These are phyloP conservation scores for Schoenoplectus triqueter DNA, from an alignment of 202 grass and related monocot genomes.

Conservation along the genomic window DNA sequence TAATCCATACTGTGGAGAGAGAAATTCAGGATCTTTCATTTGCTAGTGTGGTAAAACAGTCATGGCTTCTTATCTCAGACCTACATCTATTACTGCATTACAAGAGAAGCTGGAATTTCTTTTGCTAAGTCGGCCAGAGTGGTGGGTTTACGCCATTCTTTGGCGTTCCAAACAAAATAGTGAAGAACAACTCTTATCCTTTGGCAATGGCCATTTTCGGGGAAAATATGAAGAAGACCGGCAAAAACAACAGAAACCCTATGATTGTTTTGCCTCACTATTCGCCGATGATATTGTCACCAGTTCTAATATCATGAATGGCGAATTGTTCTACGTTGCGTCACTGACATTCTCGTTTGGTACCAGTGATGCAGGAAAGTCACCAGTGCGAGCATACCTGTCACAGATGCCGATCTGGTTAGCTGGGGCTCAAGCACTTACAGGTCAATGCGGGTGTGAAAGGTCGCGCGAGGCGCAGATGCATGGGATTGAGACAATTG, in stretches of 20 bases:
- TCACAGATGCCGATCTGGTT: conserved; percentile 38
- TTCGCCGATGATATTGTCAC: background rate
- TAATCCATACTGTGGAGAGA: background rate
- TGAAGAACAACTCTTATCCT: conserved; percentile 24
- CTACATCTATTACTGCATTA: conserved; percentile 2
- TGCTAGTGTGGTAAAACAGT: background rate
- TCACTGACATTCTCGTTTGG: conserved; percentile 35
- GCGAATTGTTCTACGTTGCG: conserved; percentile 41
- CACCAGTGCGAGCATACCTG: conserved; percentile 28
- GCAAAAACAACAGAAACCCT: background rate
- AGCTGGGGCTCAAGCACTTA: conserved; percentile 21
- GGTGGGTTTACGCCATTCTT: conserved; percentile 45
- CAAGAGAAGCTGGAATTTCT: conserved; percentile 30
- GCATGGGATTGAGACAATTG: conserved; percentile 46
- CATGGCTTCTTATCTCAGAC: conserved; percentile 23
- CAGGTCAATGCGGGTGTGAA: conserved; percentile 12
- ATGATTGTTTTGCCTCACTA: background rate
- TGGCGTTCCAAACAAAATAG: conserved; percentile 19
- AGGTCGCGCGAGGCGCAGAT: conserved; percentile 34
- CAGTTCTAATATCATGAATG: background rate
- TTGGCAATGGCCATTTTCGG: conserved; percentile 41
- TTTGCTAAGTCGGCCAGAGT: conserved; percentile 27
- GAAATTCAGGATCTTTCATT: conserved; percentile 26
- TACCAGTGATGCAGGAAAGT: background rate
- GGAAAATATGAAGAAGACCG: background rate